These are phyloP conservation scores for Sporothrix variecibatus DNA, from an alignment of 2,329 filamentous ascomycete species.

Conservation along the genomic window DNA sequence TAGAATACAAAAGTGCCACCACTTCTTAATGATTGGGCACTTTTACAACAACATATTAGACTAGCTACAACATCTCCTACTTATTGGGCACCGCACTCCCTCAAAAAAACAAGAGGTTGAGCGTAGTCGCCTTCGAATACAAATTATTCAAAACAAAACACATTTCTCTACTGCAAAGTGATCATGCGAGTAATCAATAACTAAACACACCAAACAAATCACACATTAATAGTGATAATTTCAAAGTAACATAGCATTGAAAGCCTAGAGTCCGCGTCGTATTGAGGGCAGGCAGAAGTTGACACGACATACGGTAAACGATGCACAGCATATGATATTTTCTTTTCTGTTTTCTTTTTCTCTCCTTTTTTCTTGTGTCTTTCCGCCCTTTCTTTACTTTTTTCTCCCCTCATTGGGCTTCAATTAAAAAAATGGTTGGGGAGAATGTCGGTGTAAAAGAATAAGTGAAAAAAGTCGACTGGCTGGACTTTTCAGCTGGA, in stretches of 20 bases:
- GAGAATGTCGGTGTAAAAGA: slow-evolving; percentile 2
- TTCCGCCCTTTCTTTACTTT: background rate
- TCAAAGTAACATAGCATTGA: background rate
- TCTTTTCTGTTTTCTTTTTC: background rate
- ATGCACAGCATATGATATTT: background rate
- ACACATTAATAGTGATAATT: background rate
- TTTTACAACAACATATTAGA: background rate
- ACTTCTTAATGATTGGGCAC: slow-evolving; percentile 15
- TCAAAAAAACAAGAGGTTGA: slow-evolving; percentile 23
- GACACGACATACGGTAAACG: background rate
- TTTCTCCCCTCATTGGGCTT: background rate
- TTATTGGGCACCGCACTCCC: slow-evolving; percentile 22
- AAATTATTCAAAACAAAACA: background rate
- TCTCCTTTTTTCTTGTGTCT: background rate
- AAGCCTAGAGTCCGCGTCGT: background rate
- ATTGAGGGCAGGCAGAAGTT: background rate
- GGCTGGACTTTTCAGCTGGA: background rate
- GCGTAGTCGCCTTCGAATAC: slow-evolving; percentile 21
- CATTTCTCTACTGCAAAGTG: background rate
- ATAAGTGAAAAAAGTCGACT: background rate
- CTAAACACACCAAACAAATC: background rate
- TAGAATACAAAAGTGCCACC: slow-evolving; percentile 27
- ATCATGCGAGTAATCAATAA: background rate
- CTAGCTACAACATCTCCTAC: slow-evolving; percentile 23
- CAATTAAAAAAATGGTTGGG: background rate